These are phyloP conservation scores for Rhizopogon vesiculosus DNA, from an alignment of 768 basidiomycete species.

Conservation along the genomic window DNA sequence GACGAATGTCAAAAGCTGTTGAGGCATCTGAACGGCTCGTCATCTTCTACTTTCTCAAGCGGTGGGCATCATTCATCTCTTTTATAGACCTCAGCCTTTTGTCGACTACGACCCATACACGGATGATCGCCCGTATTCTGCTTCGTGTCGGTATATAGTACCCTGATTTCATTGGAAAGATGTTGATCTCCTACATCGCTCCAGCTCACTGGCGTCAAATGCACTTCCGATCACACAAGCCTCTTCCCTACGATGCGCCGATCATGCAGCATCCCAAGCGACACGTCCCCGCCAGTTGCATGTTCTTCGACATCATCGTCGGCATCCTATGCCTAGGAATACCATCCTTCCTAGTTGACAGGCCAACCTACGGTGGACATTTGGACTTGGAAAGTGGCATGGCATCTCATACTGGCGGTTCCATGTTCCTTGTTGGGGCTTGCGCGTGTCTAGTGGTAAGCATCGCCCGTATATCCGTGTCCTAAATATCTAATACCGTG, in stretches of 20 bases:
- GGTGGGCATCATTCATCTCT: not conserved
- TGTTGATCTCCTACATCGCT: not conserved
- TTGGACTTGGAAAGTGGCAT: conserved; percentile 58
- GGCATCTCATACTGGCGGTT: conserved; percentile 38
- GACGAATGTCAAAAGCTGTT: conserved; percentile 77
- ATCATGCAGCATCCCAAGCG: no score
- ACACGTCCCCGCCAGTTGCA: conserved; percentile 40
- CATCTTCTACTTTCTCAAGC: not conserved
- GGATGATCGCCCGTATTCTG: conserved; percentile 64
- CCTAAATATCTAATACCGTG: conserved; percentile 5
- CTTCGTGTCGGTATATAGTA: conserved; percentile 55
- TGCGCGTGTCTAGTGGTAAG: conserved; percentile 63
- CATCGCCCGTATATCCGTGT: conserved; percentile 4
- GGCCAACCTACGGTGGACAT: conserved; percentile 38
- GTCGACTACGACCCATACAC: conserved; percentile 44
- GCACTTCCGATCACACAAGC: no score
- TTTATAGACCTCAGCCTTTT: conserved; percentile 16
- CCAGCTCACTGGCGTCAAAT: no score
- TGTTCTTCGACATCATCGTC: conserved; percentile 52
- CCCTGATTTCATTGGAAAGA: not conserved
- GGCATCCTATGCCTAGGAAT: conserved; percentile 71
- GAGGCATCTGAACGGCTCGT: conserved; percentile 41
- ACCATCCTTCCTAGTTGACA: conserved; percentile 68
- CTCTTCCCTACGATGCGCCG: no score
- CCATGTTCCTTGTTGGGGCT: conserved; percentile 60